Conservation (phyloP, 305 asterid genomes). For the Fraxinus angustifolia region DNA sequence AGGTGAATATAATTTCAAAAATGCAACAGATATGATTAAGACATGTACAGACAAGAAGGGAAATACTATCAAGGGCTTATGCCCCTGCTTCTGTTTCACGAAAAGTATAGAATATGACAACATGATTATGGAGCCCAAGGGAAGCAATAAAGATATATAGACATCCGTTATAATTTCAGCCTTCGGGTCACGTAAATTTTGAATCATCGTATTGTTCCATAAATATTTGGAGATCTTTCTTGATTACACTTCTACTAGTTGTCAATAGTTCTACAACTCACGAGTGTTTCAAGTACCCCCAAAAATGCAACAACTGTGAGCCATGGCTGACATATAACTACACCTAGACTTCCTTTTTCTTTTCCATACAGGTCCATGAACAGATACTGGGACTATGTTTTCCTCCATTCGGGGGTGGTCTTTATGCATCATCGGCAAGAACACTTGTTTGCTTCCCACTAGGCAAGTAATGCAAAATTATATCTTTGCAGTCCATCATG, state of each 20-base stretch:
- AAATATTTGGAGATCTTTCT: background rate
- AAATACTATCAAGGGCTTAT: background rate
- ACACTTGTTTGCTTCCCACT: background rate
- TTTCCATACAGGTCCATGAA: background rate
- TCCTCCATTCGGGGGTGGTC: no score
- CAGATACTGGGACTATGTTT: background rate
- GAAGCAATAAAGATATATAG: conserved; percentile 2
- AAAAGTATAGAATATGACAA: background rate
- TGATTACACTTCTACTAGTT: background rate
- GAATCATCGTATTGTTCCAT: background rate
- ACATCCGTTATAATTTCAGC: conserved; percentile 13
- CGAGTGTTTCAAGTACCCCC: background rate
- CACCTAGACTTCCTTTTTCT: background rate
- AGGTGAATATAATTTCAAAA: conserved; percentile 8
- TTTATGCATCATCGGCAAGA: conserved; percentile 1
- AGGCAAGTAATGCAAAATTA: background rate
- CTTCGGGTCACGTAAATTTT: background rate
- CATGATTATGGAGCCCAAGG: conserved; percentile 4
- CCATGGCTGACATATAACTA: background rate
- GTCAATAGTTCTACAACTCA: background rate
- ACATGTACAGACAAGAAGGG: background rate
- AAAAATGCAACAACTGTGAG: background rate
- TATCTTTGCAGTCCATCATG: background rate
- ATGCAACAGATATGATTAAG: background rate
- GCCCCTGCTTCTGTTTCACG: background rate